These are phyloP conservation scores for Zymoseptoria passerinii DNA, from an alignment of 2,329 filamentous ascomycete species.

Conservation along the genomic window DNA sequence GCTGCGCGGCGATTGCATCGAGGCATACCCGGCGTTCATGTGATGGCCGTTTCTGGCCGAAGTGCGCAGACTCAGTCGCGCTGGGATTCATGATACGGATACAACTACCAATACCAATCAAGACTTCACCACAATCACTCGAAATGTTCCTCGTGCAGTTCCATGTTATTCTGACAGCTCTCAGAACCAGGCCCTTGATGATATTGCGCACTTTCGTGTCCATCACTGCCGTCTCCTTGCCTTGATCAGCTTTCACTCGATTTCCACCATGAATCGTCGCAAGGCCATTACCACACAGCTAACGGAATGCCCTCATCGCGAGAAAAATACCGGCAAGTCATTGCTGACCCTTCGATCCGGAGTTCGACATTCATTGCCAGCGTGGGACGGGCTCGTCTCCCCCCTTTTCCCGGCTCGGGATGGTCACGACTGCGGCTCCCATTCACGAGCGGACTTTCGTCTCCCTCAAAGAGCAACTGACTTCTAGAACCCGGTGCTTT, in stretches of 20 bases:
- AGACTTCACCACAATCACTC: background rate
- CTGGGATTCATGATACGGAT: background rate
- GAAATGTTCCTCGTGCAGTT: background rate
- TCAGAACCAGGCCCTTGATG: no score
- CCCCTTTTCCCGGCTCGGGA: background rate
- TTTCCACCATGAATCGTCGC: no score
- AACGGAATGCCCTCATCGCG: no score
- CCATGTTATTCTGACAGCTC: no score
- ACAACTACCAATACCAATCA: background rate
- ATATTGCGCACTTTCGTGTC: no score
- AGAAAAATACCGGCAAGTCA: no score
- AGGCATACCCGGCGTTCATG: background rate
- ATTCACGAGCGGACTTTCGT: background rate
- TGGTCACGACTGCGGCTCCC: background rate
- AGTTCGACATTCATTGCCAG: background rate
- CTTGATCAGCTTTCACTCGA: no score
- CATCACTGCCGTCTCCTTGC: no score
- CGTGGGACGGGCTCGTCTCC: background rate
- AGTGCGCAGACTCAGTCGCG: background rate
- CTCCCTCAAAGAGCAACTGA: background rate
- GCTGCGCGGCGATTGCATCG: background rate
- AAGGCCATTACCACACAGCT: no score
- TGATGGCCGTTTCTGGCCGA: background rate
- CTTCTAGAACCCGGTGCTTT: background rate
- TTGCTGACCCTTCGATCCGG: no score